These are phyloP conservation scores for Lentinula sp. DNA, from an alignment of 768 basidiomycete genomes.

Conservation along the genomic window DNA sequence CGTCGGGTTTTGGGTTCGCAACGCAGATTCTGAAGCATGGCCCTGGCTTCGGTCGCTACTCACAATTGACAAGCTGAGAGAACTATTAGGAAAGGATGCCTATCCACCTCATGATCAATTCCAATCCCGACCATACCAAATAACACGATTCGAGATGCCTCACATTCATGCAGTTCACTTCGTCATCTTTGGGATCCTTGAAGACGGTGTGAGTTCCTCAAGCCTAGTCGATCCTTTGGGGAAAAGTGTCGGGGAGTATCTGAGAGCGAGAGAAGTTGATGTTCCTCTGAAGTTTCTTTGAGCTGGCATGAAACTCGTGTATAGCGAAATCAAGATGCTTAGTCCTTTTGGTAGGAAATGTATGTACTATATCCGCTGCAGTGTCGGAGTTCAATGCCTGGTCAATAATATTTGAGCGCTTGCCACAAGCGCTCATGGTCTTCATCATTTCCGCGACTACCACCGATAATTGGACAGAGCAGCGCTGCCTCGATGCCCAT, in stretches of 20 bases:
- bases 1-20: conserved; percentile 4
- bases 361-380: too few relatives aligned
- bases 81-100: neutral
- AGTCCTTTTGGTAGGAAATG: too few relatives aligned
- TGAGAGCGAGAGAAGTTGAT: conserved; percentile 1
- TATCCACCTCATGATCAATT: neutral
- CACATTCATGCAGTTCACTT: conserved; percentile 4
- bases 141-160: conserved; percentile 4
- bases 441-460: too few relatives aligned
- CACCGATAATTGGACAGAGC: too few relatives aligned
- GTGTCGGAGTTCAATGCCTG: too few relatives aligned
- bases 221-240: neutral
- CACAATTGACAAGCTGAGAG: neutral
- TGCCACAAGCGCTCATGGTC: too few relatives aligned
- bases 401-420: too few relatives aligned
- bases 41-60: conserved; percentile 3
- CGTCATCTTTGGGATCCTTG: neutral
- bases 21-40: neutral
- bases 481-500: too few relatives aligned
- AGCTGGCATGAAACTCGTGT: neutral
- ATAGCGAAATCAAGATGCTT: too few relatives aligned
- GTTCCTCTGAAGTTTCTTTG: neutral
- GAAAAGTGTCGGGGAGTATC: conserved; percentile 1
- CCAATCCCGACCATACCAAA: neutral
- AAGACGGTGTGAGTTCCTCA: conserved; percentile 2